A percentile compares a stretch with the other conserved stretches of the same genome.
Conservation (phyloP, 2,329 filamentous ascomycete species). For the Bipolaris sorokiniana region DNA sequence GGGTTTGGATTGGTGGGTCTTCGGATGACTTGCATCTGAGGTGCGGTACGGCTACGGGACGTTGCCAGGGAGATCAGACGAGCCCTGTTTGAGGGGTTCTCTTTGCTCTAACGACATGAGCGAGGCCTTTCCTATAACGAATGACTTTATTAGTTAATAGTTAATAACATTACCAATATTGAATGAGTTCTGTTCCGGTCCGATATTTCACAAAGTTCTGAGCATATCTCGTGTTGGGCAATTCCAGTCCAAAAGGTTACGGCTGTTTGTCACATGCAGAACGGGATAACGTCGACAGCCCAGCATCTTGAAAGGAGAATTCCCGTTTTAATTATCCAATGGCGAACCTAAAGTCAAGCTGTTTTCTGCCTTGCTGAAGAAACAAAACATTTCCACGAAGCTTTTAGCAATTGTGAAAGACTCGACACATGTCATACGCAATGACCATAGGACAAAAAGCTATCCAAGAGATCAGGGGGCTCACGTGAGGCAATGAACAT, state of each 20-base stretch:
- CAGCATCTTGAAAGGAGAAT: neutral
- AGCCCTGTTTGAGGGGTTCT: conserved; percentile 30
- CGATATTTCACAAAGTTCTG: neutral
- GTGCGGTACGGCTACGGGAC: conserved; percentile 53
- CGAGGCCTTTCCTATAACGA: neutral
- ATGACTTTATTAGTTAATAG: neutral
- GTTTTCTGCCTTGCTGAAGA: neutral
- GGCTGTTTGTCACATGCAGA: neutral
- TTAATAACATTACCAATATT: neutral
- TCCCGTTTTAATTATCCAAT: neutral
- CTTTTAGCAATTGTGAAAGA: neutral
- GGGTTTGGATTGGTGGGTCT: conserved; percentile 65
- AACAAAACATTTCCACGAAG: neutral
- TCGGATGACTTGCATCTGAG: conserved; percentile 60
- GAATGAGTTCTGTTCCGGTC: neutral
- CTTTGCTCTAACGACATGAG: neutral
- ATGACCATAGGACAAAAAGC: neutral
- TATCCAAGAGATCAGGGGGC: neutral
- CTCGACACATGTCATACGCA: neutral
- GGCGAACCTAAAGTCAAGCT: neutral
- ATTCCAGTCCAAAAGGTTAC: neutral
- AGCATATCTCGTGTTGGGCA: neutral
- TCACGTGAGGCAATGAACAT: neutral
- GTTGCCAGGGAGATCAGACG: conserved; percentile 25
- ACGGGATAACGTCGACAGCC: neutral